Percentiles rank a stretch among this genome's conserved stretches.
These are phyloP conservation scores for Pluteus cervinus DNA, from an alignment of 768 basidiomycete species.

Conservation along the genomic window DNA sequence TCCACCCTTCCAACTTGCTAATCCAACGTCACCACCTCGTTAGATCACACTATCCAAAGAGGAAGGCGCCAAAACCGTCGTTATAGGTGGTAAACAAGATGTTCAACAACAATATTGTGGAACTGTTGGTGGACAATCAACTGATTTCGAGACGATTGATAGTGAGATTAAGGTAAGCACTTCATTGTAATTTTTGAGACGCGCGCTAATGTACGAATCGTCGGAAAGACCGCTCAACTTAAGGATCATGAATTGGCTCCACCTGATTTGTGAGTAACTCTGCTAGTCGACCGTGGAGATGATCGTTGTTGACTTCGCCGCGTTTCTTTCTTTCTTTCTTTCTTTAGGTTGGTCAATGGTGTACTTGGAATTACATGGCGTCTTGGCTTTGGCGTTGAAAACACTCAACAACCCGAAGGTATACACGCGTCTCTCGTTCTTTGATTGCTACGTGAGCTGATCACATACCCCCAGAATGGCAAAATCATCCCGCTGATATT, in stretches of 20 bases:
- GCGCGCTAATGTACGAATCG: constrained; percentile 1
- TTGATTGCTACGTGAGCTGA: background rate
- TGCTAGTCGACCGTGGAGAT: too few relatives aligned
- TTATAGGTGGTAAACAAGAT: constrained; percentile 45
- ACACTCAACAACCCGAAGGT: constrained; percentile 53
- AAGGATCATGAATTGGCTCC: constrained; percentile 52
- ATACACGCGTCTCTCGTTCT: constrained; percentile 7
- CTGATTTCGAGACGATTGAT: constrained; percentile 51
- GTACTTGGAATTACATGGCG: constrained; percentile 60
- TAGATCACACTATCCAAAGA: constrained; percentile 57
- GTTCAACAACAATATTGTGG: constrained; percentile 53
- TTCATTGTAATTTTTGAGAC: constrained; percentile 1
- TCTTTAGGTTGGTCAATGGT: constrained; percentile 41
- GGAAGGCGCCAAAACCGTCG: constrained; percentile 51
- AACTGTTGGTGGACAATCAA: constrained; percentile 58
- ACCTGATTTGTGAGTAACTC: constrained; percentile 54
- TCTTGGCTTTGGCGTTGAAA: constrained; percentile 51
- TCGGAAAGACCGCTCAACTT: constrained; percentile 37
- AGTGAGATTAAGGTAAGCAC: constrained; percentile 46
- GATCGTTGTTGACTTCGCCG: constrained; percentile 6
- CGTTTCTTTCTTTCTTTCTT: too few relatives aligned
- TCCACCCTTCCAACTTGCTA: background rate
- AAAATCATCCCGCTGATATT: constrained; percentile 46
- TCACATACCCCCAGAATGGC: constrained; percentile 45
- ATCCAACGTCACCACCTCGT: background rate